Evolutionary conservation across 2,329 filamentous ascomycete species (phyloP).

Genomic region (Acrocalymma vagum): DNA sequence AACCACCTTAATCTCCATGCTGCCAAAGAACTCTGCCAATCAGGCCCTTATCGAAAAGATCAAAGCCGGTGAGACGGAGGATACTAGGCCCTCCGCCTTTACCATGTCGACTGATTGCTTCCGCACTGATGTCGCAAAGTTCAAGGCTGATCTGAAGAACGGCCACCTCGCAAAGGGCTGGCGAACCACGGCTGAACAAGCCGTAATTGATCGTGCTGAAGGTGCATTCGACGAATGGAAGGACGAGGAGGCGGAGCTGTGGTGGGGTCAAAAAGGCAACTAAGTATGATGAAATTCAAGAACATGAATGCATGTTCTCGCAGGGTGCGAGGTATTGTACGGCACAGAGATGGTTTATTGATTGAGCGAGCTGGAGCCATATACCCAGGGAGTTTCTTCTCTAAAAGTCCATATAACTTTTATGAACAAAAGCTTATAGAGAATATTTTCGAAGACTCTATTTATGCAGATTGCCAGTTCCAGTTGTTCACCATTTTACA

Average conservation of each 20-base stretch:
- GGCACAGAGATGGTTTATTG: too few species aligned
- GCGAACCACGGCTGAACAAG: conserved; percentile 63
- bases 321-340: too few species aligned
- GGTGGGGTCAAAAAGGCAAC: conserved; percentile 65
- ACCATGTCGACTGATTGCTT: conserved; percentile 53
- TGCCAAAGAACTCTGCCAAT: conserved; percentile 26
- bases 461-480: too few species aligned
- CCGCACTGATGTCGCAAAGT: conserved; percentile 62
- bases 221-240: conserved; percentile 68
- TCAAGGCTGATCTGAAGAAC: conserved; percentile 62
- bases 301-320: too few species aligned
- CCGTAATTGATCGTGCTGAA: conserved; percentile 59
- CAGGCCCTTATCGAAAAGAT: conserved; percentile 17
- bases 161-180: conserved; percentile 67
- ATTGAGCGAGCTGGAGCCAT: too few species aligned
- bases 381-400: too few species aligned
- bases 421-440: too few species aligned
- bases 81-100: conserved; percentile 32
- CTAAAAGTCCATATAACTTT: too few species aligned
- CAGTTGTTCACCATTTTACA: too few species aligned
- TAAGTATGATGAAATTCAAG: conserved; percentile 33
- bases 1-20: conserved; percentile 27
- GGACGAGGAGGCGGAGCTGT: conserved; percentile 62
- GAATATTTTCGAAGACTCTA: too few species aligned
- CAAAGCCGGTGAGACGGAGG: conserved; percentile 9